These are phyloP conservation scores for Coccomyxa subellipsoidea DNA, from an alignment of 163 green algal genomes.

Conservation along the genomic window DNA sequence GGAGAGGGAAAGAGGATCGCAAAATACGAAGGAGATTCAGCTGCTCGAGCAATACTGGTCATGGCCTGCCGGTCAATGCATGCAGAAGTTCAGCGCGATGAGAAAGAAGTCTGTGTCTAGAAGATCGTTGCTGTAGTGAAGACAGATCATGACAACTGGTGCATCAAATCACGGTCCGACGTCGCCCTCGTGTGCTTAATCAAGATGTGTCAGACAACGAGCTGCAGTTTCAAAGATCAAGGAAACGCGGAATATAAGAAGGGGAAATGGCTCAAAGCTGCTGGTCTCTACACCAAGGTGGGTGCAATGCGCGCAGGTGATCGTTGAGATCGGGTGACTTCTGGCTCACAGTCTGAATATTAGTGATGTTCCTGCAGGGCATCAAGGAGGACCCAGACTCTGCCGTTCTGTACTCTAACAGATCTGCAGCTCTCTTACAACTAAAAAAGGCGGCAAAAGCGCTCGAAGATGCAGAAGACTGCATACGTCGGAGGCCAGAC, in stretches of 20 bases:
- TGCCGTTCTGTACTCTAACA: slow-evolving; percentile 77
- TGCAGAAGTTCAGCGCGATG: too few relatives aligned
- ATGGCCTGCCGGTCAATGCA: too few relatives aligned
- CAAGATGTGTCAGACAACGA: background rate
- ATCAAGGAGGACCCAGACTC: slow-evolving; percentile 65
- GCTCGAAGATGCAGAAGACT: slow-evolving; percentile 65
- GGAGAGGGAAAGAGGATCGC: too few relatives aligned
- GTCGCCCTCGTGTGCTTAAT: too few relatives aligned
- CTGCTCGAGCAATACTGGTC: too few relatives aligned
- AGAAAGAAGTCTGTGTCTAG: too few relatives aligned
- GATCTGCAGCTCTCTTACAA: slow-evolving; percentile 71
- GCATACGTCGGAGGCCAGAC: slow-evolving; percentile 51
- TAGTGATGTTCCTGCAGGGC: slow-evolving; percentile 6
- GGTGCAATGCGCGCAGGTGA: background rate
- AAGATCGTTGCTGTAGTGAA: too few relatives aligned
- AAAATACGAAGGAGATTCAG: too few relatives aligned
- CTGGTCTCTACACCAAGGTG: slow-evolving; percentile 66
- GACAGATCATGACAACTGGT: too few relatives aligned
- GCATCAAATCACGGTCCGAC: too few relatives aligned
- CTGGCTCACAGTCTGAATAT: background rate
- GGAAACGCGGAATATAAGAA: slow-evolving; percentile 68
- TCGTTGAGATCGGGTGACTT: background rate
- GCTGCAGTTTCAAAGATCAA: slow-evolving; percentile 51
- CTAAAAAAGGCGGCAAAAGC: slow-evolving; percentile 83
- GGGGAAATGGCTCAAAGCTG: slow-evolving; percentile 71